Evolutionary conservation across 345 rosid species (phyloP), one percentile per base, ranked within the genome.

Genomic region (Combretum micranthum): DNA sequence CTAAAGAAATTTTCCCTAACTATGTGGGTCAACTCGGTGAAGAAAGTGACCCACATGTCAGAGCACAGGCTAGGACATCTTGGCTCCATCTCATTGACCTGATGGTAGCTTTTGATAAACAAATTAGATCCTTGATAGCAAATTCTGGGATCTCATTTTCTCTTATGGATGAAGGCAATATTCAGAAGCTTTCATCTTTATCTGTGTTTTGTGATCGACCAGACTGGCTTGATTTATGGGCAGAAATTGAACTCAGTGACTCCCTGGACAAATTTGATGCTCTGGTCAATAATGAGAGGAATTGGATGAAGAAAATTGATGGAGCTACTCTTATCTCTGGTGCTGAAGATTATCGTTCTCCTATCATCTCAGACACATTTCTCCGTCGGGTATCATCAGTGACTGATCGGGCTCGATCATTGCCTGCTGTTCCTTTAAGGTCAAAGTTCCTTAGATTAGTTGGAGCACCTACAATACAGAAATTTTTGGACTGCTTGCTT

Each of bases 191-290:
- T 75, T 93, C 95, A 39, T 87, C 85, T 55, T 71, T 87, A 14
- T 83, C 94, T 51, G 78, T 87, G 66, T 93, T 93, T 80, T 76
- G 81, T 80, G 97, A 87, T 77, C 77, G 82, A 57, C 82, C 95
- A 47, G 95, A 89, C 74, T 89, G 96, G 99, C 83, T 87, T 19
- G 88, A 87, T 77, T 32, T 83, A 56, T 93, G 97, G 99, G 92
- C 95, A 62, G 87, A 79, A 69, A 74, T 82, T 65, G 96, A 89
- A 80, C 80, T 85, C 16, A 74, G 60, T 62, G 95, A 89, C 61
- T 70, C 65, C 4, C 72, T 89, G 20, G 84, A 83, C 47, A 85
- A 83, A 68, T 55, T 89, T 56, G 82, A 79, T 59, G 69, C 68
- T 0, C 86, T 81, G 59, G 66, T 74, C 8, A 86, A 82, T 69